Conservation (phyloP, 352 stramenopile genomes). For the Phytophthora ramorum region DNA sequence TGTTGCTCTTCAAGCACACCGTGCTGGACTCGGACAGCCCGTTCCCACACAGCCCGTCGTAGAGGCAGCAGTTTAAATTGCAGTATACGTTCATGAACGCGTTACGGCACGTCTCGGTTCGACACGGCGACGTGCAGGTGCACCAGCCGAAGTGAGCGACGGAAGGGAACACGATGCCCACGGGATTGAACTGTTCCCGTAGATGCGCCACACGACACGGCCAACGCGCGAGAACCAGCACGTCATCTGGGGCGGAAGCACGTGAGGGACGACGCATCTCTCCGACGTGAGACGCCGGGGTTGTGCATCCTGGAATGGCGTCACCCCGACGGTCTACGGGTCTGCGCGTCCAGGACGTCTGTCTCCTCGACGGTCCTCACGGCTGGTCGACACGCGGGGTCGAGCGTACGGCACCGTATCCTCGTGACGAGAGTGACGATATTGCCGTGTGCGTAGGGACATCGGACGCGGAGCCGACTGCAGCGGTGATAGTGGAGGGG, state of each 20-base stretch:
- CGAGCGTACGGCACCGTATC: background rate
- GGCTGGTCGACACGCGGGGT: too few relatives aligned
- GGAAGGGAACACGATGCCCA: background rate
- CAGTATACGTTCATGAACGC: background rate
- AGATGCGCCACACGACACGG: background rate
- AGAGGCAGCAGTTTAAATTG: background rate
- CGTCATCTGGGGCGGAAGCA: background rate
- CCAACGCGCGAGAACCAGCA: background rate
- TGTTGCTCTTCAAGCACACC: background rate
- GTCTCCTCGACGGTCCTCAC: too few relatives aligned
- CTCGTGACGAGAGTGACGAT: background rate
- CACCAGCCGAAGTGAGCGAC: background rate
- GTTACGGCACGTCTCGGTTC: background rate
- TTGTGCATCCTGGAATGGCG: background rate
- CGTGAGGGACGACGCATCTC: background rate
- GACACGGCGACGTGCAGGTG: too few relatives aligned
- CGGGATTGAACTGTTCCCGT: background rate
- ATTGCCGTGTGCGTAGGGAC: background rate
- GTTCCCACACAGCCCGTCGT: background rate
- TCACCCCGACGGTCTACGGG: too few relatives aligned
- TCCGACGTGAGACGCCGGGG: too few relatives aligned
- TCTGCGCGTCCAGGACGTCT: too few relatives aligned
- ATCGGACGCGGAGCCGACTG: background rate
- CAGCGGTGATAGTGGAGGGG: background rate
- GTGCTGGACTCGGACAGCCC: background rate